A percentile compares a stretch with the other conserved stretches of the same genome.
Conservation (phyloP, 169 alveolate species). For the Plasmodium yoelii region DNA sequence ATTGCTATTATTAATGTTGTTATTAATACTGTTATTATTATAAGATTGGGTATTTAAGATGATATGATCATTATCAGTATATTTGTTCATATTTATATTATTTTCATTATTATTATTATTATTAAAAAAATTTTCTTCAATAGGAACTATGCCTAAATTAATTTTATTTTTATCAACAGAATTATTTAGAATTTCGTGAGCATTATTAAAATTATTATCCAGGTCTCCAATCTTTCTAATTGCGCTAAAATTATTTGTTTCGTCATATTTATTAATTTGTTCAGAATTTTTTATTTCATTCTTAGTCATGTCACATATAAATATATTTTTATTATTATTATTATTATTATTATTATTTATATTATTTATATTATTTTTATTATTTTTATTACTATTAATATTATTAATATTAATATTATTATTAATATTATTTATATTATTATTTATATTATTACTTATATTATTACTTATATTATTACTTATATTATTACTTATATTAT, state of each 20-base stretch:
- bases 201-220: not conserved
- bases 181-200: conserved; percentile 6
- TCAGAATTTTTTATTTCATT: no score
- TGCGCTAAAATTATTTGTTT: not conserved
- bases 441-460: no score
- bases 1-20: not conserved
- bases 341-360: no score
- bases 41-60: not conserved
- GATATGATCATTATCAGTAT: not conserved
- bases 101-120: not conserved
- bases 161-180: not conserved
- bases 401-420: no score
- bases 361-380: no score
- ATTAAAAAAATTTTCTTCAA: conserved; percentile 4
- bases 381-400: no score
- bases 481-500: not conserved
- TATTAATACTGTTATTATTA: not conserved
- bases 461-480: no score
- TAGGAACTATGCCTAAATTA: conserved; percentile 1
- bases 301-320: not conserved
- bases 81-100: not conserved
- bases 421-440: no score
- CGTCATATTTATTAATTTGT: not conserved
- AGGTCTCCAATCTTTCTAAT: not conserved
- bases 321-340: not conserved